Evolutionary conservation across 2,329 filamentous ascomycete genomes (phyloP).

Genomic region (Neofusicoccum ribis): DNA sequence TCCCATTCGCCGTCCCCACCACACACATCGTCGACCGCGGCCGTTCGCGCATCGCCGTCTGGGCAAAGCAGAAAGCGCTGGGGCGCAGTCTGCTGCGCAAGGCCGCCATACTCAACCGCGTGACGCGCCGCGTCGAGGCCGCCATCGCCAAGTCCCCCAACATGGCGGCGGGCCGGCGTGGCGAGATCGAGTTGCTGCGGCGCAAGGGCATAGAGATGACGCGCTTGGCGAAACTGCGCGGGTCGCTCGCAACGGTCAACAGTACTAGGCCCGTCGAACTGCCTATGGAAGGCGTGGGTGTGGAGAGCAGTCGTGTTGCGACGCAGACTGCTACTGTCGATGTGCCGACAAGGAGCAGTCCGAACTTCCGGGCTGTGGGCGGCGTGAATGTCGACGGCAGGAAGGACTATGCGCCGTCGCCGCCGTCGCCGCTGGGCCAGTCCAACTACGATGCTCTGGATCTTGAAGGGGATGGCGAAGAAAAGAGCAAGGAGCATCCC

Average conservation of each 20-base stretch:
- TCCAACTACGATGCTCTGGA: slow-evolving; percentile 48
- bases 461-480: slow-evolving; percentile 31
- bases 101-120: slow-evolving; percentile 65
- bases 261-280: slow-evolving; percentile 6
- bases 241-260: background rate
- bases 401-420: slow-evolving; percentile 34
- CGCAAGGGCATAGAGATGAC: slow-evolving; percentile 36
- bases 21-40: slow-evolving; percentile 69
- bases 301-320: background rate
- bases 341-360: background rate
- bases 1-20: slow-evolving; percentile 67
- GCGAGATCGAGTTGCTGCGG: slow-evolving; percentile 26
- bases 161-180: slow-evolving; percentile 24
- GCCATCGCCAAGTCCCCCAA: slow-evolving; percentile 31
- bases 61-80: slow-evolving; percentile 48
- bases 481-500: background rate
- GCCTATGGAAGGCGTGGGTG: slow-evolving; percentile 23
- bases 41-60: slow-evolving; percentile 30
- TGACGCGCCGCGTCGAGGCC: slow-evolving; percentile 41
- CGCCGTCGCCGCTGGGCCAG: slow-evolving; percentile 41
- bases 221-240: slow-evolving; percentile 28
- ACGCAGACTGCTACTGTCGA: background rate
- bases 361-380: background rate
- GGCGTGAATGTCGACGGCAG: slow-evolving; percentile 16
- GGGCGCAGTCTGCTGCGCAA: slow-evolving; percentile 59